Evolutionary conservation across 805 yeast genomes (phyloP).

Genomic region (Pichia phayaonensis): DNA sequence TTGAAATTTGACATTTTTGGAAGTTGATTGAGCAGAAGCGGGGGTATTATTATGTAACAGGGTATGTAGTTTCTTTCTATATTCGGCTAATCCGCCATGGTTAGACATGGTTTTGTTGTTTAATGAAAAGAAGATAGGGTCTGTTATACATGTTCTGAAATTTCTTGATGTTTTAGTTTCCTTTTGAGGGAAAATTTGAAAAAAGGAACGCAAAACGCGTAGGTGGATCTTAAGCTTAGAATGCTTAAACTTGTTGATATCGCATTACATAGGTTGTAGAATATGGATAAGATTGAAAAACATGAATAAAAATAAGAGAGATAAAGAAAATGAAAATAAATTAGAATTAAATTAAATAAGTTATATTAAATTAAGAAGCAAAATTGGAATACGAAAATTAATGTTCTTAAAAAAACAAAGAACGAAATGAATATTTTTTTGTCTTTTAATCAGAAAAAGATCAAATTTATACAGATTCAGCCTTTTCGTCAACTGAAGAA

Average conservation of each 20-base stretch:
- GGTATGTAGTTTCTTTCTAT: slow-evolving; percentile 1
- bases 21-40: background rate
- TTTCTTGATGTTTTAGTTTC: background rate
- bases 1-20: background rate
- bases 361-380: too few relatives aligned
- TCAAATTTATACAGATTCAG: background rate
- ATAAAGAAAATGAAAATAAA: background rate
- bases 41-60: background rate
- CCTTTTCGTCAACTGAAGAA: slow-evolving; percentile 21
- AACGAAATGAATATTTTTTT: too few relatives aligned
- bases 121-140: background rate
- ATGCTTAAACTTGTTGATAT: background rate
- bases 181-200: background rate
- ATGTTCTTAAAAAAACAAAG: background rate
- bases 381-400: background rate
- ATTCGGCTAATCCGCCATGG: background rate
- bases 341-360: background rate
- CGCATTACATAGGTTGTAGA: background rate
- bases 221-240: background rate
- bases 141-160: background rate
- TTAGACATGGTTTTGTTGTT: background rate
- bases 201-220: background rate
- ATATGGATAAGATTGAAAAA: too few relatives aligned
- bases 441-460: too few relatives aligned
- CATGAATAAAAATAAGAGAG: too few relatives aligned